Base-by-base conservation (phyloP, 805 yeast species). In the Schwanniomyces yamadae region DNA sequence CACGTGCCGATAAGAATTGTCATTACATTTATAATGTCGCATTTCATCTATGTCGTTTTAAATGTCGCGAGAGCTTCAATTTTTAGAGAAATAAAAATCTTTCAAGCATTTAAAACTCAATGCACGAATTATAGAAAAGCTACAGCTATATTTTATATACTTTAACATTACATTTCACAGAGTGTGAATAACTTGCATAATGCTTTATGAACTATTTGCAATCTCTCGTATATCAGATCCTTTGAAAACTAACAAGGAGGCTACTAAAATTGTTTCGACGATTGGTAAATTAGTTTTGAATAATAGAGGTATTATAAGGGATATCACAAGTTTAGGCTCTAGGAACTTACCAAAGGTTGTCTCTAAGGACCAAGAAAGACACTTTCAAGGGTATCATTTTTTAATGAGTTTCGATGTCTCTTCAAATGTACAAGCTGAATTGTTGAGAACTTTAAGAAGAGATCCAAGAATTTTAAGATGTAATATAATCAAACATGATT, bases 261-360 rank as follows among this genome's bases (percentile, higher is more conserved):
- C 73, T 9, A 55, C 51, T 13, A 66, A 62, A 46, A 66, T 68
- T 39, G 70, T 65, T n/a, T 56, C 67, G 11, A 87, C 95, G 1
- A 72, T 90, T 19, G 98, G 98, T 7, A 83, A 79, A 55, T 69
- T 88, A 55, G 77, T 91, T 19, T 75, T 93, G 40, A 78, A 80
- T 42, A 90, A 91, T 62, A 87, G 96, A 72, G 99, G 99, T 33
- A 91, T 91, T n/a, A 80, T 91, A 24, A 77, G 98, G 57, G 81
- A 78, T 42, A 77, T 91, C 30, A 76, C 83, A 34, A 84, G 89
- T 44, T 63, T 90, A 57, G 97, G 96, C 1, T 75, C 80, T 27
- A 77, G 77, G 43, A 80, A 80, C 18, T 71, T 93, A 37, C 96
- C 98, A 13, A 83, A 80, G 45, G 75, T 91, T 42, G 75, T 86